phyloP scores from a whole-genome alignment of 345 rosid species.

The Ricinus communis region DNA sequence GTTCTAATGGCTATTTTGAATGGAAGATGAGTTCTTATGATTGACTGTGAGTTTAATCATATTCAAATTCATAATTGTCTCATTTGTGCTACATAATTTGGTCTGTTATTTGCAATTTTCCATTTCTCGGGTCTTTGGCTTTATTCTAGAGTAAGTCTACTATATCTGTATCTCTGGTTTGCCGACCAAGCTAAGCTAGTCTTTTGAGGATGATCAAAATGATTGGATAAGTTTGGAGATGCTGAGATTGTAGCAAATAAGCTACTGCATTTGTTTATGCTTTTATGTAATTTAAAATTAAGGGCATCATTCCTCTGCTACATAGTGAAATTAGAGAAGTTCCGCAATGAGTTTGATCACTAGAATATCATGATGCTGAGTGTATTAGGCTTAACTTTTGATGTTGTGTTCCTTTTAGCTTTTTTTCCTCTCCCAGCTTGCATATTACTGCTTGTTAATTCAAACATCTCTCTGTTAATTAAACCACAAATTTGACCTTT shows the following conservation, averaged over 20 bases:
- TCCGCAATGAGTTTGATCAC: background rate
- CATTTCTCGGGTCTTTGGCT: background rate
- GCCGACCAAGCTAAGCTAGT: background rate
- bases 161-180: background rate
- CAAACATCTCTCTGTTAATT: background rate
- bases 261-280: no score
- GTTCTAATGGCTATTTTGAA: constrained; percentile 82
- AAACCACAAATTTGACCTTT: background rate
- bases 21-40: constrained; percentile 77
- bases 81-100: background rate
- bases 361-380: no score
- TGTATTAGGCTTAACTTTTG: no score
- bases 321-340: background rate
- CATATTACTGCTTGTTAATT: background rate
- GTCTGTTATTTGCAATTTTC: background rate
- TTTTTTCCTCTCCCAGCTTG: no score
- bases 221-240: background rate
- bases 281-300: background rate
- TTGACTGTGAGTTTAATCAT: constrained; percentile 58
- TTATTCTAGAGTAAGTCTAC: background rate
- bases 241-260: no score
- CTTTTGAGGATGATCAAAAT: no score
- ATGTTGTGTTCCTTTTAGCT: no score
- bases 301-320: background rate
- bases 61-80: background rate